These are phyloP conservation scores for Kwoniella bestiolae DNA, from an alignment of 768 basidiomycete genomes.

Conservation along the genomic window DNA sequence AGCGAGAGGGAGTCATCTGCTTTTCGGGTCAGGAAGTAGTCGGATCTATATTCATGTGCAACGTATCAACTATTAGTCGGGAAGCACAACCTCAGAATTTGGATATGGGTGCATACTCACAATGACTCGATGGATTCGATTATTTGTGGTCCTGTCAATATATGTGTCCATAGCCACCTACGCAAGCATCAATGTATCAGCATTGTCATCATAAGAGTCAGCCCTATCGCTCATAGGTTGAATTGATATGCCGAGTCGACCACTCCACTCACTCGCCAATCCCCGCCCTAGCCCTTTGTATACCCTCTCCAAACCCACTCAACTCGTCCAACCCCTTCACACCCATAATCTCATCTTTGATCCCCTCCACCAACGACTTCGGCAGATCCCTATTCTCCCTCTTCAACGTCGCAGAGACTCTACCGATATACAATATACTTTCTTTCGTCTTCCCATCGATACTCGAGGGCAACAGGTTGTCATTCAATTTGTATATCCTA, in stretches of 20 bases:
- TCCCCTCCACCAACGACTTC: slow-evolving; percentile 65
- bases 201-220: no score
- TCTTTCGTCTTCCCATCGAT: slow-evolving; percentile 73
- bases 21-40: slow-evolving; percentile 85
- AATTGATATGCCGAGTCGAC: no score
- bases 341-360: slow-evolving; percentile 71
- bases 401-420: slow-evolving; percentile 82
- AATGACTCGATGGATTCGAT: slow-evolving; percentile 81
- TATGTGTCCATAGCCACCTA: slow-evolving; percentile 84
- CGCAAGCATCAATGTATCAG: background rate
- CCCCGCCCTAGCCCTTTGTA: slow-evolving; percentile 74
- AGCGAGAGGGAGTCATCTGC: slow-evolving; percentile 83
- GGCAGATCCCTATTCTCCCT: slow-evolving; percentile 77
- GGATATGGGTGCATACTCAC: slow-evolving; percentile 61
- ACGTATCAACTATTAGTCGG: no score
- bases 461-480: slow-evolving; percentile 74
- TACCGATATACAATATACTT: slow-evolving; percentile 83
- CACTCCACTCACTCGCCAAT: slow-evolving; percentile 76
- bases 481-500: slow-evolving; percentile 64
- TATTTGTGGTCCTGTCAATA: slow-evolving; percentile 79
- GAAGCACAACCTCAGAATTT: background rate
- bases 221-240: no score
- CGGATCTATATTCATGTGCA: no score
- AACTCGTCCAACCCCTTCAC: slow-evolving; percentile 63
- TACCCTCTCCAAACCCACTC: slow-evolving; percentile 73